These are phyloP conservation scores for Coccomyxa sp. DNA, from an alignment of 139 green algal species.

Conservation along the genomic window DNA sequence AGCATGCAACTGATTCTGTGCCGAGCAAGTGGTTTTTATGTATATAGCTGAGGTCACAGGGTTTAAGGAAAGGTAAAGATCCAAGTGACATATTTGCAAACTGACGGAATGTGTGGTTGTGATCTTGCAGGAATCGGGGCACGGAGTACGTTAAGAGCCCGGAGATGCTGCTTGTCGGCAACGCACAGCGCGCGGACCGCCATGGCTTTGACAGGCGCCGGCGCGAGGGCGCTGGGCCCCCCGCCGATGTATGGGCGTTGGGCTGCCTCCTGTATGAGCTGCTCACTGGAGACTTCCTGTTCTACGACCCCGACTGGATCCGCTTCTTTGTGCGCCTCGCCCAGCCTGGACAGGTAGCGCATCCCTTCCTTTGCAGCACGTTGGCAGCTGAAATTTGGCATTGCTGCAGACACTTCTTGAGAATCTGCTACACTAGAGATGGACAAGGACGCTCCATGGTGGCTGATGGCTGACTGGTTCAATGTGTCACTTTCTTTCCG, in stretches of 20 bases:
- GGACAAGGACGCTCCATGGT: background rate
- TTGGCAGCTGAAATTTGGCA: background rate
- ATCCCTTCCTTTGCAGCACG: constrained; percentile 5
- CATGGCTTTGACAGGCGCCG: constrained; percentile 33
- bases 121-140: constrained; percentile 39
- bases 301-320: constrained; percentile 61
- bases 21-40: no score
- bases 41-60: no score
- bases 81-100: no score
- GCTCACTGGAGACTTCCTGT: constrained; percentile 61
- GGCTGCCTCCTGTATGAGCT: constrained; percentile 84
- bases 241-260: constrained; percentile 78
- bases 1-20: no score
- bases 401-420: no score
- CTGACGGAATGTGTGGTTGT: no score
- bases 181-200: constrained; percentile 15
- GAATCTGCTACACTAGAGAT: background rate
- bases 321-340: constrained; percentile 59
- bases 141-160: constrained; percentile 80
- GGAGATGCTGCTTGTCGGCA: constrained; percentile 77
- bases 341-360: background rate
- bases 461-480: background rate
- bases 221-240: constrained; percentile 37
- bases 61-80: no score
- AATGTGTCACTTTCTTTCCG: no score